Percentiles rank a stretch among this genome's conserved stretches.
These are phyloP conservation scores for Penicillium turbatum DNA, from an alignment of 495 filamentous ascomycete genomes.

Conservation along the genomic window DNA sequence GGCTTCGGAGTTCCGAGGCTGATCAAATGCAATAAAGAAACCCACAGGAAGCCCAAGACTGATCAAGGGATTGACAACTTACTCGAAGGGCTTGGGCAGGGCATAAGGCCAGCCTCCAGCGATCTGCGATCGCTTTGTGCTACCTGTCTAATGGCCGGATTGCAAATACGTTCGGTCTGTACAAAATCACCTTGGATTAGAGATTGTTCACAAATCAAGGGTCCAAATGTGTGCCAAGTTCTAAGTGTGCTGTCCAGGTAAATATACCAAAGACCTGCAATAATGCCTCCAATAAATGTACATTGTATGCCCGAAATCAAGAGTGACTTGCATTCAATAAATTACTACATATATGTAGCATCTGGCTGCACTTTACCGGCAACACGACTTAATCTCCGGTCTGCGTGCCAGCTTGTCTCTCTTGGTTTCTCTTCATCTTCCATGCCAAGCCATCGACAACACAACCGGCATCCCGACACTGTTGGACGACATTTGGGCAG, in stretches of 20 bases:
- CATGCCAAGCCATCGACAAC: slow-evolving; percentile 1
- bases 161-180: background rate
- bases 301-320: background rate
- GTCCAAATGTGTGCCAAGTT: background rate
- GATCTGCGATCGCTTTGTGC: background rate
- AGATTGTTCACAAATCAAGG: background rate
- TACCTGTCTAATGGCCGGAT: background rate
- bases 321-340: background rate
- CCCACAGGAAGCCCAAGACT: background rate
- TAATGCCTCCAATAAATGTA: background rate
- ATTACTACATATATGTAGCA: background rate
- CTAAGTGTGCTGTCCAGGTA: background rate
- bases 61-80: background rate
- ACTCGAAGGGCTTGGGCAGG: no score
- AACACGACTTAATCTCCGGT: background rate
- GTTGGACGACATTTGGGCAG: background rate
- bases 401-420: background rate
- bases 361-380: background rate
- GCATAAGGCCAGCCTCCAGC: background rate
- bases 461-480: background rate
- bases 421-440: background rate
- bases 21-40: background rate
- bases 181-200: background rate
- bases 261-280: background rate
- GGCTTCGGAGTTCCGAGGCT: slow-evolving; percentile 5